phyloP scores from a whole-genome alignment of 148 eudicot genomes.

The Silene conica region DNA sequence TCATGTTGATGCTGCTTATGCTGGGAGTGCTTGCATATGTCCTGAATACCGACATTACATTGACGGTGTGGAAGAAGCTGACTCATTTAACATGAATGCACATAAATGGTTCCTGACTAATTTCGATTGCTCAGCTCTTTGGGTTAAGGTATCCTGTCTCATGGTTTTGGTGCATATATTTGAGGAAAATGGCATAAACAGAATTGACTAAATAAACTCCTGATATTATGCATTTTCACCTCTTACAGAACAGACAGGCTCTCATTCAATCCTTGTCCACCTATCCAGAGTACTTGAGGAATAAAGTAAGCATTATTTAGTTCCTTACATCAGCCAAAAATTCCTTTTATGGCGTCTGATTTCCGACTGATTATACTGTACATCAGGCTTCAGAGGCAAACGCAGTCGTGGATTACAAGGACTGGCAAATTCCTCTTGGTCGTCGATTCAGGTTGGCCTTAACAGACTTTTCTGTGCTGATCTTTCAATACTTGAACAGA shows the following conservation, averaged over 20 bases:
- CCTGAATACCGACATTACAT: constrained; percentile 79
- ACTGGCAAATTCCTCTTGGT: constrained; percentile 98
- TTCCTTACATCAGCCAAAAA: neutral
- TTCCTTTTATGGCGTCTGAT: neutral
- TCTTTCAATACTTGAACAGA: neutral
- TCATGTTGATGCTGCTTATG: constrained; percentile 94
- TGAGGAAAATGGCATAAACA: too few relatives aligned
- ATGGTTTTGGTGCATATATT: neutral
- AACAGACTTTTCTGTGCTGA: neutral
- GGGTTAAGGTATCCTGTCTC: constrained; percentile 60
- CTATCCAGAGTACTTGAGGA: constrained; percentile 82
- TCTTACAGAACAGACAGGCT: constrained; percentile 65
- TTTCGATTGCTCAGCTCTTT: constrained; percentile 89
- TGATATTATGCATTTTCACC: neutral
- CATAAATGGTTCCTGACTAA: constrained; percentile 97
- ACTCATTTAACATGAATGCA: constrained; percentile 87
- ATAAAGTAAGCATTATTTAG: constrained; percentile 57
- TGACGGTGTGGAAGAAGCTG: constrained; percentile 85
- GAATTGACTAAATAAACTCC: too few relatives aligned
- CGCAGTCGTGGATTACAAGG: constrained; percentile 90
- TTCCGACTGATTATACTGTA: constrained; percentile 11
- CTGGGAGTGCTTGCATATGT: constrained; percentile 98
- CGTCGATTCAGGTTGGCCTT: constrained; percentile 81
- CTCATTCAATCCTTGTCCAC: constrained; percentile 84
- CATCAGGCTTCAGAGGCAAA: constrained; percentile 76